Evolutionary conservation across 176 grass and related monocot genomes (phyloP).

Genomic region (Cenchrus americanus): DNA sequence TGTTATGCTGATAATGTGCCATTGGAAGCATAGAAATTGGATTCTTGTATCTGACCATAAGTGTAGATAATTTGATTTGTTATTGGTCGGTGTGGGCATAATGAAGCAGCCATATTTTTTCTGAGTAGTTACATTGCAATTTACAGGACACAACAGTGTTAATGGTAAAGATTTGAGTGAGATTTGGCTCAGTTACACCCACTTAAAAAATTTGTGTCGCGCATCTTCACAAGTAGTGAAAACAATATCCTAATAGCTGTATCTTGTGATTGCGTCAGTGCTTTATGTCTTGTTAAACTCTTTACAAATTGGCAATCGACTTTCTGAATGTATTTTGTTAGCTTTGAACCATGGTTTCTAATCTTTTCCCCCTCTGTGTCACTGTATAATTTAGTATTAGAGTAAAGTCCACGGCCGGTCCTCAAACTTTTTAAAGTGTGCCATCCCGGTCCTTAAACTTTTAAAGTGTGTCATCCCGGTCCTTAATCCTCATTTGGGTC

Average conservation of each 20-base stretch:
- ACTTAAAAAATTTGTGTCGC: no score
- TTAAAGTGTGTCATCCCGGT: no score
- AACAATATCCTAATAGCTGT: background rate
- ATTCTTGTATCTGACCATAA: constrained; percentile 1
- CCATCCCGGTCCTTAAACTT: no score
- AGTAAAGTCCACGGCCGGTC: no score
- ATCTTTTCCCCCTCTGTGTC: background rate
- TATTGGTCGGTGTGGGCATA: background rate
- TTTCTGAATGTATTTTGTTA: background rate
- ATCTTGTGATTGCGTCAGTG: background rate
- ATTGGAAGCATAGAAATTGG: background rate
- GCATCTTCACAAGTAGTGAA: background rate
- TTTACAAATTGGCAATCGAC: no score
- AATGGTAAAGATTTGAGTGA: no score
- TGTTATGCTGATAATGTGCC: background rate
- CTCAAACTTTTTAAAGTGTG: no score
- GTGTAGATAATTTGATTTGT: constrained; percentile 6
- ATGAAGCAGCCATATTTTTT: constrained; percentile 4
- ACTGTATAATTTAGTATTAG: background rate
- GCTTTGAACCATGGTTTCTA: background rate
- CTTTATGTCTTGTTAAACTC: background rate
- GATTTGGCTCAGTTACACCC: no score
- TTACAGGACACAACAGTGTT: background rate
- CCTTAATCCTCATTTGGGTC: no score
- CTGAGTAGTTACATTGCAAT: background rate